Base-by-base conservation (phyloP, 129 eudicot genomes). In the Escallonia herrerae region DNA sequence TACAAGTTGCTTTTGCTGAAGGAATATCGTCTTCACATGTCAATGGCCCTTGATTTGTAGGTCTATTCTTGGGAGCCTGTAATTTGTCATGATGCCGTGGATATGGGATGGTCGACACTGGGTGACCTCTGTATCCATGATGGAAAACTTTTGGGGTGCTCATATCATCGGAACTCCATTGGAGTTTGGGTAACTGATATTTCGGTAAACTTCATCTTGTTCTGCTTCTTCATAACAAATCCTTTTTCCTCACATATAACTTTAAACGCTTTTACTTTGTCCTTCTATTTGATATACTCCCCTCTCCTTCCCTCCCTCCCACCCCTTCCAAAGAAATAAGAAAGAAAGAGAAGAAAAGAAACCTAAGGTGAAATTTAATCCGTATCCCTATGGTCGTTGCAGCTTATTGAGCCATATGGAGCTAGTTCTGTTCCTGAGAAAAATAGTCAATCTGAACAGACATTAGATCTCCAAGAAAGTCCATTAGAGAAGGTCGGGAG, bases 31-130 rank as follows among this genome's bases (percentile, higher is more conserved):
- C 73, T 58, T 68, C 46, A 74, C 49, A 47, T 77, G 40, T 55
- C 22, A 37, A 14, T 50, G 13, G 39, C 66, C 43, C 68, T 44
- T 60, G 59, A 64, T 52, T 72, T 69, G 63, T 60, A 93, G 98
- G 95, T 93, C 79, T 83, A 88, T 85, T 83, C 96, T 71, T 93
- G 96, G 98, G 96, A 93, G 86, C 98, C 98, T 75, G 86, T 93
- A 65, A 63, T 76, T 60, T 85, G 91, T 76, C 98, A 88, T 72
- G 98, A 93, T 72, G 77, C 84, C 44, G 75, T 93, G 68, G 96
- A 88, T 60, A 78, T 93, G 76, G 87, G 91, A 66, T 93, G 96
- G 98, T 73, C 91, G 60, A 81, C 89, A 1, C 72, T 93, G 51
- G 91, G 90, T 67, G 98, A 93, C 82, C 74, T 93, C 52, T 85